Conservation (phyloP, 441 rosid species). For the Eruca vesicaria region DNA sequence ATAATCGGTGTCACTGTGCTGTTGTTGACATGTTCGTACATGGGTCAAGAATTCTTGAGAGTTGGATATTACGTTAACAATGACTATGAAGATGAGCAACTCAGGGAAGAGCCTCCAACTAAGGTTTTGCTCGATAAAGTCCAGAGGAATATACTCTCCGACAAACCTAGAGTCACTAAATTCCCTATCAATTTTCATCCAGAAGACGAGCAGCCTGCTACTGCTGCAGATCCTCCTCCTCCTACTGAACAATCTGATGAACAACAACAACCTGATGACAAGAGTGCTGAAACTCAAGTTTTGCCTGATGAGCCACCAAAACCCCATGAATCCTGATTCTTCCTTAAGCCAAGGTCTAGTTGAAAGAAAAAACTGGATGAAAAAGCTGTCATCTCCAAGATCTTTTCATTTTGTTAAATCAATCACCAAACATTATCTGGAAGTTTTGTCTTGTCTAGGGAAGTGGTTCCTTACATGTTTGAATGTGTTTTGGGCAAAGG, state of each 20-base stretch:
- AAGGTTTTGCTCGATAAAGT: constrained; percentile 54
- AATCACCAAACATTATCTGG: too few relatives aligned
- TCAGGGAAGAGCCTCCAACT: constrained; percentile 60
- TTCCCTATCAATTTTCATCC: constrained; percentile 67
- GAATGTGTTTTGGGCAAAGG: background rate
- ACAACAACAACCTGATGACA: constrained; percentile 4
- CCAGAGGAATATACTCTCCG: constrained; percentile 60
- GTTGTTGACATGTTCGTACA: constrained; percentile 56
- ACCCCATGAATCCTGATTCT: constrained; percentile 2
- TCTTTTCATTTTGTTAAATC: constrained; percentile 2
- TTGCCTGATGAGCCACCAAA: constrained; percentile 13
- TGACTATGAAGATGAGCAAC: constrained; percentile 60
- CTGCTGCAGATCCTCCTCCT: constrained; percentile 28
- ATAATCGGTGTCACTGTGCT: constrained; percentile 63
- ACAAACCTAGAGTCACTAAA: constrained; percentile 67
- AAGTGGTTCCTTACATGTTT: constrained; percentile 3
- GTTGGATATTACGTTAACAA: constrained; percentile 71
- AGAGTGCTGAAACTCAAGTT: constrained; percentile 11
- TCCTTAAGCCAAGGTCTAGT: background rate
- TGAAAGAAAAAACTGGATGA: background rate
- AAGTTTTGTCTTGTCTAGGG: constrained; percentile 1
- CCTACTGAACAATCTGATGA: constrained; percentile 32
- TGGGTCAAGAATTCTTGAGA: constrained; percentile 58
- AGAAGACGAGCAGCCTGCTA: constrained; percentile 42
- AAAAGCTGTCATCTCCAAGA: background rate